Evolutionary conservation across 2,329 filamentous ascomycete species (phyloP).

Genomic region (Penicillium concentricum): DNA sequence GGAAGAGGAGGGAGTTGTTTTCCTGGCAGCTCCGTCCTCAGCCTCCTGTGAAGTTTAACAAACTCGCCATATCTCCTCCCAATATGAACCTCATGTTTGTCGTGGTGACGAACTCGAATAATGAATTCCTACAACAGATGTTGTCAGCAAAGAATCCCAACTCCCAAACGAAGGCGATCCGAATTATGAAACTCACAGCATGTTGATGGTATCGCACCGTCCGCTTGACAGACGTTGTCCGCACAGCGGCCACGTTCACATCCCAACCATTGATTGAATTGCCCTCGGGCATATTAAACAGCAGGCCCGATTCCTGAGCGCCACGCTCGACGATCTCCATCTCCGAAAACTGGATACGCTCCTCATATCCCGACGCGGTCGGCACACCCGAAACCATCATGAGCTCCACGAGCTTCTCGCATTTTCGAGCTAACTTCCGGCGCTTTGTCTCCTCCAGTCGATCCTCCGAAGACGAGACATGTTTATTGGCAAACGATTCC

Average conservation of each 20-base stretch:
- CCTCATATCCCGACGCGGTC: conserved; percentile 94
- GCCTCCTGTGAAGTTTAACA: conserved; percentile 69
- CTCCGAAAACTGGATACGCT: conserved; percentile 93
- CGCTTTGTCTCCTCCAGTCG: conserved; percentile 94
- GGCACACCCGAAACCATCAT: conserved; percentile 99
- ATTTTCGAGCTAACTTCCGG: conserved; percentile 86
- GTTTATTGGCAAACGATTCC: conserved; percentile 94
- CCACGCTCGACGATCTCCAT: conserved; percentile 94
- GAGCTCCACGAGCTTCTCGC: conserved; percentile 90
- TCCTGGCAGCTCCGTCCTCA: conserved; percentile 83
- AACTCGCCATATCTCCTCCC: conserved; percentile 90
- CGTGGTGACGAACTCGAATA: conserved; percentile 76
- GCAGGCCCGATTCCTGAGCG: conserved; percentile 84
- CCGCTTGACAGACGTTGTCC: conserved; percentile 75
- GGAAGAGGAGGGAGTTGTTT: conserved; percentile 84
- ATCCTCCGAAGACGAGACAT: conserved; percentile 96
- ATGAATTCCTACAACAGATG: conserved; percentile 71
- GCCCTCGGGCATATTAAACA: conserved; percentile 84
- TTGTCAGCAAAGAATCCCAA: conserved; percentile 1
- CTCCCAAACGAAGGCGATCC: not conserved
- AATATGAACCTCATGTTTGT: conserved; percentile 73
- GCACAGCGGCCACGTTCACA: conserved; percentile 87
- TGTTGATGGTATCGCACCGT: conserved; percentile 89
- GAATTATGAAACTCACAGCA: conserved; percentile 59
- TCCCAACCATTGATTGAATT: conserved; percentile 96